Evolutionary conservation across 2,329 filamentous ascomycete genomes (phyloP), one percentile per base, ranked within the genome.

Genomic region (Aspergillus sp.): DNA sequence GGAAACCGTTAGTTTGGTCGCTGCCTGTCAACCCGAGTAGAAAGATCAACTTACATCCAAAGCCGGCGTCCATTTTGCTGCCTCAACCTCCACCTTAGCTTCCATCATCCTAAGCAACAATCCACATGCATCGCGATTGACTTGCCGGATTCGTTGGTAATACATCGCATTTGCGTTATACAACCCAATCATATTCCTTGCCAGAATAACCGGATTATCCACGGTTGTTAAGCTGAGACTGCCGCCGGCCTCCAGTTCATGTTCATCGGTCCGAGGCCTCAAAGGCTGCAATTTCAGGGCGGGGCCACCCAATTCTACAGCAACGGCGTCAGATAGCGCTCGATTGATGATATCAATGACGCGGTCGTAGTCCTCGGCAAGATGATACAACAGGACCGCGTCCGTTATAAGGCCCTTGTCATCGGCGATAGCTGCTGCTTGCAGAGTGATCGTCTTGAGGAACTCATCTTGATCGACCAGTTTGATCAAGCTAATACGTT

Each of bases 341-440:
- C 92, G 89, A 77, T 93, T 96, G 71, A 98, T 86, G 66, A 98
- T 94, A 25, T 86, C 82, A 47, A 97, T 87, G n/a, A 98, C 96
- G 57, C 88, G 92, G 74, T 99, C 92, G 74, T 96, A 98, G 75
- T 99, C 93, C 70, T 92, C 91, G 0, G 95, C 94, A 47, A 99
- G 83, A 75, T 99, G 94, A 75, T 96, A 98, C 54, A 99, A 83
- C 54, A 99, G 83, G 13, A 98, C 94, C 2, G 96, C 93, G 76
- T 99, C 95, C 0, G 94, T 96, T 1, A 90, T 92, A 53, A 96
- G 87, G 41, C 95, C 94, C 69, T 94, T 96, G 75, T 98, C 94
- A 68, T 99, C 94, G 4, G 95, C 95, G 70, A 93, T 91, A 65
- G 90, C 89, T 42, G 95, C 95, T 8, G 95, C 95, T 75, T 96